Conservation (phyloP, 2,329 filamentous ascomycete species). For the Fusarium proliferatum region DNA sequence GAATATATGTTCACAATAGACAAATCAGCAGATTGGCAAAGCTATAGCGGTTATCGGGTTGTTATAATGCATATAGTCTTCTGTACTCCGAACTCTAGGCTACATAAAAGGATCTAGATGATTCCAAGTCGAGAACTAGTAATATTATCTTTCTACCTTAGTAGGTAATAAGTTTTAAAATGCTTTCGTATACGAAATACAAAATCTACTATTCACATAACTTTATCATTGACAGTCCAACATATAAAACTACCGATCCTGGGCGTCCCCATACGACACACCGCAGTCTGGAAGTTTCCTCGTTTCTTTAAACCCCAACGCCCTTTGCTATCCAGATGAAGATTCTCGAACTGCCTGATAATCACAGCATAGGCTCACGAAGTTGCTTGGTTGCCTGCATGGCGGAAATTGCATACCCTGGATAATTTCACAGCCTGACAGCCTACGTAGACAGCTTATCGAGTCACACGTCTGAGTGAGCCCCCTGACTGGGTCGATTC, state of each 20-base stretch:
- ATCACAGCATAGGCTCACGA: slow-evolving; percentile 1
- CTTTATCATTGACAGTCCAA: not conserved
- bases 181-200: not conserved
- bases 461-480: slow-evolving; percentile 19
- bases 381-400: slow-evolving; percentile 24
- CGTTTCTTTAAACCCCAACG: not conserved
- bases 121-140: not conserved
- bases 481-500: slow-evolving; percentile 20
- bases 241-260: not conserved
- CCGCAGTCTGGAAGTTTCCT: not conserved
- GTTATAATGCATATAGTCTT: not conserved
- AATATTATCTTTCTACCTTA: not conserved
- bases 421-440: slow-evolving; percentile 33
- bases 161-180: not conserved
- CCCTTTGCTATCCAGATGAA: not conserved
- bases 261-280: not conserved
- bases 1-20: not conserved
- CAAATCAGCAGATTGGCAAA: not conserved
- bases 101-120: not conserved
- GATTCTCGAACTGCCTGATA: slow-evolving; percentile 7
- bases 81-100: no score
- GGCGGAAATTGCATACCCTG: slow-evolving; percentile 40
- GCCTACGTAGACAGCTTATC: not conserved
- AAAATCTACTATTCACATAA: not conserved
- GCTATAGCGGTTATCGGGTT: not conserved